Evolutionary conservation across 2,329 filamentous ascomycete species (phyloP).

Genomic region (Colletotrichum graminicola): DNA sequence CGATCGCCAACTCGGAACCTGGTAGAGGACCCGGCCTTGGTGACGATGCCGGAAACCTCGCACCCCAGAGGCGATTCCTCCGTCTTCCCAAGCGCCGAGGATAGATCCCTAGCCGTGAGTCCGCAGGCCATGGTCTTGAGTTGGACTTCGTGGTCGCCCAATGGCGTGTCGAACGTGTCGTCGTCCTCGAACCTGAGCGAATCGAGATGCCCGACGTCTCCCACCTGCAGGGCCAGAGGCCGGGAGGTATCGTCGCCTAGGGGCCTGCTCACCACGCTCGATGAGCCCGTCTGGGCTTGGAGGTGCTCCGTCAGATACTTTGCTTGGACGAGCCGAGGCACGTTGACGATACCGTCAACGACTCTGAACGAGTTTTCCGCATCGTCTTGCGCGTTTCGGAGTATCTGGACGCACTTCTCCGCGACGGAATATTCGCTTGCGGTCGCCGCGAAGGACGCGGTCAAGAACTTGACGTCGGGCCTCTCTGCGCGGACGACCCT

Average conservation of each 20-base stretch:
- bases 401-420: slow-evolving; percentile 18
- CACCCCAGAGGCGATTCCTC: slow-evolving; percentile 44
- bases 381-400: not conserved
- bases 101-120: slow-evolving; percentile 60
- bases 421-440: slow-evolving; percentile 19
- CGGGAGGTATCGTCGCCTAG: not conserved
- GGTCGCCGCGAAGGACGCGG: slow-evolving; percentile 41
- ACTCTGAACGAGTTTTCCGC: slow-evolving; percentile 32
- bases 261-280: slow-evolving; percentile 19
- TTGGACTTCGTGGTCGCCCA: slow-evolving; percentile 54
- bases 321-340: slow-evolving; percentile 30
- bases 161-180: slow-evolving; percentile 42
- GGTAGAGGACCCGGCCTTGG: slow-evolving; percentile 48
- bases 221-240: slow-evolving; percentile 51
- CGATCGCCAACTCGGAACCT: slow-evolving; percentile 50
- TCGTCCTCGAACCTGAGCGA: slow-evolving; percentile 47
- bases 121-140: slow-evolving; percentile 57
- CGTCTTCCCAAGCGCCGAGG: slow-evolving; percentile 48
- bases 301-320: slow-evolving; percentile 34
- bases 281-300: slow-evolving; percentile 37
- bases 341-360: not conserved
- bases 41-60: slow-evolving; percentile 52
- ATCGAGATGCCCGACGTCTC: slow-evolving; percentile 45
- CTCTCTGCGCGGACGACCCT: slow-evolving; percentile 43
- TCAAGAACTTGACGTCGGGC: slow-evolving; percentile 43